Evolutionary conservation across 2,329 filamentous ascomycete genomes (phyloP).

Genomic region (Raffaelea deltoideospora): DNA sequence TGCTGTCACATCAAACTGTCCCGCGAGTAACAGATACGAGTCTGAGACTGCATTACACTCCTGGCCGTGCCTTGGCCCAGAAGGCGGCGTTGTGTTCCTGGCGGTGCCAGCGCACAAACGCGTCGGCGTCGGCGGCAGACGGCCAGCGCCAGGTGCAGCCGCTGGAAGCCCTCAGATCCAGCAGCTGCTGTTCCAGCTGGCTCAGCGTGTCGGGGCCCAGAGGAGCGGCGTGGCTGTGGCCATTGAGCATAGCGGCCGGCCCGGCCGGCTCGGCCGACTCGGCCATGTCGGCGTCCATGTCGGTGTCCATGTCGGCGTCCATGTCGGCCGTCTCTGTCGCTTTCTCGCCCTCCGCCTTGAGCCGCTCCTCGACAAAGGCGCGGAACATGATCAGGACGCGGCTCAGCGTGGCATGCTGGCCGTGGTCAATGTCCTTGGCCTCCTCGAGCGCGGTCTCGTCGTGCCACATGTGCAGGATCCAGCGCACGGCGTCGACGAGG

Average conservation of each 20-base stretch:
- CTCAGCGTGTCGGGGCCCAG: too few relatives aligned
- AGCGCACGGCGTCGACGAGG: conserved; percentile 41
- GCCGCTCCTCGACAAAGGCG: conserved; percentile 27
- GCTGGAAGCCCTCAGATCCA: conserved; percentile 12
- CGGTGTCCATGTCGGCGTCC: too few relatives aligned
- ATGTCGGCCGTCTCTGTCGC: too few relatives aligned
- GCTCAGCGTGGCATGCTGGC: conserved; percentile 16
- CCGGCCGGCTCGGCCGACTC: too few relatives aligned
- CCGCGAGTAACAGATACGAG: too few relatives aligned
- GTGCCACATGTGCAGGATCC: conserved; percentile 37
- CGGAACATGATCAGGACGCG: conserved; percentile 23
- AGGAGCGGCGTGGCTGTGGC: too few relatives aligned
- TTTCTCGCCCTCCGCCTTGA: too few relatives aligned
- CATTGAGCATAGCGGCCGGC: too few relatives aligned
- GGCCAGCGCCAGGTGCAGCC: conserved; percentile 22
- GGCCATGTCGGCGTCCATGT: too few relatives aligned
- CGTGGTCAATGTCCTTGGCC: conserved; percentile 20
- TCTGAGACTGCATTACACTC: not conserved
- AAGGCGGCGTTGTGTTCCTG: conserved; percentile 5
- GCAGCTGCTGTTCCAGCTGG: conserved; percentile 15
- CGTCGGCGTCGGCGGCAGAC: conserved; percentile 14
- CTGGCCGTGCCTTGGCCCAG: conserved; percentile 8
- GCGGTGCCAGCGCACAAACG: conserved; percentile 15
- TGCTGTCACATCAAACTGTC: too few relatives aligned
- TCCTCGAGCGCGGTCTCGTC: conserved; percentile 17